A percentile compares a stretch with the other conserved stretches of the same genome.
These are phyloP conservation scores for Plasmodium cynomolgi DNA, from an alignment of 169 alveolate genomes.

Conservation along the genomic window DNA sequence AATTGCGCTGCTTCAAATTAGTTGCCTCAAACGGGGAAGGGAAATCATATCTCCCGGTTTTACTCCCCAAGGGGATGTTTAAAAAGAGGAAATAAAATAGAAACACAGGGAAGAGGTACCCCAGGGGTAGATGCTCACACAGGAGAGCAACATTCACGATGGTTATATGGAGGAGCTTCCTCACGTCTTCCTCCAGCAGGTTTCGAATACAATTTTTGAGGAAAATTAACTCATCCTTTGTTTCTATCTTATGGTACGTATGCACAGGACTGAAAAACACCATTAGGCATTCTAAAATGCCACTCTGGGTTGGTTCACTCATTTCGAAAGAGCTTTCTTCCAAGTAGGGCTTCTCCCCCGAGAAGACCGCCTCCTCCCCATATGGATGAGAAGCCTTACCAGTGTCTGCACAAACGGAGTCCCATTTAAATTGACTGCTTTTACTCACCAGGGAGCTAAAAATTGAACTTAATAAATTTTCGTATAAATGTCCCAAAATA, in stretches of 20 bases:
- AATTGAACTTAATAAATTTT: constrained; percentile 8
- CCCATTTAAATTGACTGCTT: not conserved
- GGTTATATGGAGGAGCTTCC: constrained; percentile 13
- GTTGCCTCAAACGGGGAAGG: not conserved
- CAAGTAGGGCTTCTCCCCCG: not conserved
- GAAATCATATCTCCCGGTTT: not conserved
- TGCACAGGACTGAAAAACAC: not conserved
- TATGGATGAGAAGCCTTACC: not conserved
- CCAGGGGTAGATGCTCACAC: constrained; percentile 8
- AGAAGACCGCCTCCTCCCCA: not conserved
- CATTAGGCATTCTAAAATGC: not conserved
- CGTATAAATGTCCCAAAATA: constrained; percentile 25
- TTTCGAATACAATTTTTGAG: not conserved
- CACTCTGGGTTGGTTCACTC: not conserved
- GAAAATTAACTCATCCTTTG: not conserved
- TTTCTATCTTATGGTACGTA: not conserved
- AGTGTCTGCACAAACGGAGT: not conserved
- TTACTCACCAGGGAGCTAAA: constrained; percentile 4
- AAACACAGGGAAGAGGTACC: constrained; percentile 31
- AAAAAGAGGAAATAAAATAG: constrained; percentile 48
- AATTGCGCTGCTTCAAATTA: not conserved
- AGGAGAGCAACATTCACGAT: constrained; percentile 13
- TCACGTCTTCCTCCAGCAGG: constrained; percentile 15
- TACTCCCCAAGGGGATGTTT: not conserved
- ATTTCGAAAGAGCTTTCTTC: not conserved